These are phyloP conservation scores for Pseudopyrenochaeta lycopersici DNA, from an alignment of 2,329 filamentous ascomycete species.

Conservation along the genomic window DNA sequence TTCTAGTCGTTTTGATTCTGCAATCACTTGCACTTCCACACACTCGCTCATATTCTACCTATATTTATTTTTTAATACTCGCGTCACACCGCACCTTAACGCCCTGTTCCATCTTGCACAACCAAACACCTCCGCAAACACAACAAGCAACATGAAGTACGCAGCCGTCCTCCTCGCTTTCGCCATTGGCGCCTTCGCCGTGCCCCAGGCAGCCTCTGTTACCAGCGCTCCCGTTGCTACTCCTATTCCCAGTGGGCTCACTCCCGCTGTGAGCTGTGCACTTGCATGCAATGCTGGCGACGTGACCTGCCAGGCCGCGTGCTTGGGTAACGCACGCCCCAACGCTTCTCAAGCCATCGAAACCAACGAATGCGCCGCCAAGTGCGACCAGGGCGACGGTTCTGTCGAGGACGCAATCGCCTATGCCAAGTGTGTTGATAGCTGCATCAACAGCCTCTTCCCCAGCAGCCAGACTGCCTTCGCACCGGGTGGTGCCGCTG, in stretches of 20 bases:
- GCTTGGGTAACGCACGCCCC: constrained; percentile 62
- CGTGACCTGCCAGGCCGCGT: constrained; percentile 62
- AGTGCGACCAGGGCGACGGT: constrained; percentile 64
- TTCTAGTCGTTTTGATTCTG: constrained; percentile 24
- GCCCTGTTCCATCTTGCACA: constrained; percentile 3
- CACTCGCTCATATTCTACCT: constrained; percentile 26
- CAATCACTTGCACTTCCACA: constrained; percentile 15
- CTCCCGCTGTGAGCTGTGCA: constrained; percentile 46
- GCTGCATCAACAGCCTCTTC: constrained; percentile 61
- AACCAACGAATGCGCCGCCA: constrained; percentile 61
- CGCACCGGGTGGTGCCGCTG: constrained; percentile 26
- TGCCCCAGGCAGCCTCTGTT: constrained; percentile 50
- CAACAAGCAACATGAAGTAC: constrained; percentile 53
- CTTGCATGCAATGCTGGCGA: constrained; percentile 53
- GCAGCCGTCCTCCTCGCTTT: constrained; percentile 57
- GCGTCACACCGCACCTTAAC: constrained; percentile 1
- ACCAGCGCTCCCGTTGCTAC: constrained; percentile 47
- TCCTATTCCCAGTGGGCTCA: constrained; percentile 29
- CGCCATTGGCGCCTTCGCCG: constrained; percentile 54
- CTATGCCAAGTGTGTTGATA: constrained; percentile 59
- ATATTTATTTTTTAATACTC: constrained; percentile 27
- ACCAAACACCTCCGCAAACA: constrained; percentile 8
- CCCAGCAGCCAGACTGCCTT: constrained; percentile 50
- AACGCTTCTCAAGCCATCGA: constrained; percentile 59
- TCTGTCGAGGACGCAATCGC: constrained; percentile 54